These are phyloP conservation scores for Platanthera zijinensis DNA, from an alignment of 106 monocot species.

Conservation along the genomic window DNA sequence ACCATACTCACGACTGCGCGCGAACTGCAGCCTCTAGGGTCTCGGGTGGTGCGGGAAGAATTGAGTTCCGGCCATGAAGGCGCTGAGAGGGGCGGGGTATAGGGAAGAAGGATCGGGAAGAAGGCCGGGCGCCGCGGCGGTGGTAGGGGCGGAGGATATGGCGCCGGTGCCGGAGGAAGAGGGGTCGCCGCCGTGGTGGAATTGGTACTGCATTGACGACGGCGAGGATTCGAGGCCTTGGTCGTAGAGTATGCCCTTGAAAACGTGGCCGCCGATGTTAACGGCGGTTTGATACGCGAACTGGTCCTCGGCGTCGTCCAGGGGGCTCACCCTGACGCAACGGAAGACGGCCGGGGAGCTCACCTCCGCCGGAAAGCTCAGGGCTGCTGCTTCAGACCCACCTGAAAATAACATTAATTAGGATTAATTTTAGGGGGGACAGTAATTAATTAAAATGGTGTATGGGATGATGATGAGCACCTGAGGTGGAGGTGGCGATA, in stretches of 20 bases:
- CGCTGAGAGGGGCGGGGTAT: conserved; percentile 4
- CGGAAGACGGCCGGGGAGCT: conserved; percentile 79
- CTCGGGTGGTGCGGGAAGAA: conserved; percentile 6
- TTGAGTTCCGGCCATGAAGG: conserved; percentile 9
- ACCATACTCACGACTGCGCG: not conserved
- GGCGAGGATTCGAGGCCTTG: conserved; percentile 45
- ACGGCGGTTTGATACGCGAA: conserved; percentile 80
- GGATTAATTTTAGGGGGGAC: not conserved
- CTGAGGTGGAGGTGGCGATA: not conserved
- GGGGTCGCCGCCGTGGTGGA: conserved; percentile 29
- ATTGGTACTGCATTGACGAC: conserved; percentile 7
- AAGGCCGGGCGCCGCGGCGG: not conserved
- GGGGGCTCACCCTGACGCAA: conserved; percentile 70
- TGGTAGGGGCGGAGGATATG: conserved; percentile 18
- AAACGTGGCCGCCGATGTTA: conserved; percentile 73
- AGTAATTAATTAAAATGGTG: not conserved
- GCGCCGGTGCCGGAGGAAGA: conserved; percentile 26
- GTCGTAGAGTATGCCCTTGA: conserved; percentile 78
- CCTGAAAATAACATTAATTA: conserved; percentile 14
- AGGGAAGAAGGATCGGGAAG: conserved; percentile 4
- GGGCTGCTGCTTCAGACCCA: conserved; percentile 18
- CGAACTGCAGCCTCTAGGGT: not conserved
- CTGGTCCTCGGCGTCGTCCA: conserved; percentile 75
- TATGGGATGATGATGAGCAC: not conserved
- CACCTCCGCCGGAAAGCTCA: conserved; percentile 64